Percentiles rank a stretch among this genome's conserved stretches.
Conservation (phyloP, 805 yeast genomes). For the Starmera caribaea region DNA sequence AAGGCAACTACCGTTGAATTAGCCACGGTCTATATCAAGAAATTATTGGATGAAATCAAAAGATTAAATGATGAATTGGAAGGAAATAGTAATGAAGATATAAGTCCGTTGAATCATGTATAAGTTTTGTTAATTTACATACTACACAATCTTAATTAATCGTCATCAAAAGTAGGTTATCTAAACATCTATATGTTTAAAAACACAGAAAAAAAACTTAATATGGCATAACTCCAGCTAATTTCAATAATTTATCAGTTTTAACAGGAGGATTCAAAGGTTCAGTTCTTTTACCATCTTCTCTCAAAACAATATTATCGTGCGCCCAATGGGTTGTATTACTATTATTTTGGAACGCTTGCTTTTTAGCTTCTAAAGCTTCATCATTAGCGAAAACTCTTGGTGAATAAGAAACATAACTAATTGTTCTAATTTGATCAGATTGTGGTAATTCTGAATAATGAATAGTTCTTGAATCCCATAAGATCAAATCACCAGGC, state of each 20-base stretch:
- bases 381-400: constrained; percentile 23
- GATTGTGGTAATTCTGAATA: constrained; percentile 22
- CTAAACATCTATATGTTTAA: too few relatives aligned
- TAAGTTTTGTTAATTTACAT: too few relatives aligned
- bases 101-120: constrained; percentile 13
- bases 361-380: constrained; percentile 11
- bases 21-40: constrained; percentile 61
- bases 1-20: constrained; percentile 94
- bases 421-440: constrained; percentile 19
- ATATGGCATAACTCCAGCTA: constrained; percentile 17
- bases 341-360: constrained; percentile 16
- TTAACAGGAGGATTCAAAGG: constrained; percentile 19
- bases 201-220: neutral
- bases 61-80: constrained; percentile 11
- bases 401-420: constrained; percentile 23
- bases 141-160: too few relatives aligned
- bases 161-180: too few relatives aligned
- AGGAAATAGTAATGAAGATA: constrained; percentile 16
- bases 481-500: constrained; percentile 25
- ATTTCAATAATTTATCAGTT: constrained; percentile 16
- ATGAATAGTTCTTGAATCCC: constrained; percentile 25
- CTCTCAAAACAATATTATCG: constrained; percentile 15
- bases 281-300: constrained; percentile 8
- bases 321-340: constrained; percentile 26
- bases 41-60: constrained; percentile 29